A percentile compares a stretch with the other conserved stretches of the same genome.
Evolutionary conservation across 1,284 basidiomycete genomes (phyloP).

Genomic region (Moniliella sp.): DNA sequence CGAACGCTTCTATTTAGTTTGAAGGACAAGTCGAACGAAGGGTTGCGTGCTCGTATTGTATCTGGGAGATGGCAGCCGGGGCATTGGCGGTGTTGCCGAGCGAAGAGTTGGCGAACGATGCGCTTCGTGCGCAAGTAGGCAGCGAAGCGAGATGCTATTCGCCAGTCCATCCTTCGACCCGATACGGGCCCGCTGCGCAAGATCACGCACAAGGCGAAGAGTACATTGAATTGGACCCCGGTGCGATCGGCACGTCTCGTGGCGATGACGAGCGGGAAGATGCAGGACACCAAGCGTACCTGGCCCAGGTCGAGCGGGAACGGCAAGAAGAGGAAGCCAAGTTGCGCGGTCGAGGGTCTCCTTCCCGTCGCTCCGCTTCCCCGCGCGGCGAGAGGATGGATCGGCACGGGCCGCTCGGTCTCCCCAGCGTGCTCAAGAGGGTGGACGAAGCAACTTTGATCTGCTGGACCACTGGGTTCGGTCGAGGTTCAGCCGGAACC

Average conservation of each 20-base stretch:
- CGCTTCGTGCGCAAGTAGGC: slow-evolving; percentile 17
- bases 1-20: slow-evolving; percentile 29
- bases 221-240: slow-evolving; percentile 20
- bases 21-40: slow-evolving; percentile 24
- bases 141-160: slow-evolving; percentile 18
- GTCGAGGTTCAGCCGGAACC: background rate
- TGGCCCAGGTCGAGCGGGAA: background rate
- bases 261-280: background rate
- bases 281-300: background rate
- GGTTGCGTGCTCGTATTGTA: slow-evolving; percentile 21
- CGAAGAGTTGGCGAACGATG: slow-evolving; percentile 28
- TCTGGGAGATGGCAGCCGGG: slow-evolving; percentile 10
- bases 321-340: background rate
- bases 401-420: background rate
- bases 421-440: background rate
- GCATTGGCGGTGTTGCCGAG: slow-evolving; percentile 19
- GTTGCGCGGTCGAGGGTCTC: background rate
- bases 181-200: slow-evolving; percentile 21
- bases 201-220: slow-evolving; percentile 33
- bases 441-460: background rate
- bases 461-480: background rate
- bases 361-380: background rate
- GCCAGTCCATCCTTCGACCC: slow-evolving; percentile 15
- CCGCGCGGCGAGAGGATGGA: background rate
- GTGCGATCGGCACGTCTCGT: background rate